Base-by-base conservation (phyloP, 108 stramenopile genomes). In the Thalassiosira profunda region DNA sequence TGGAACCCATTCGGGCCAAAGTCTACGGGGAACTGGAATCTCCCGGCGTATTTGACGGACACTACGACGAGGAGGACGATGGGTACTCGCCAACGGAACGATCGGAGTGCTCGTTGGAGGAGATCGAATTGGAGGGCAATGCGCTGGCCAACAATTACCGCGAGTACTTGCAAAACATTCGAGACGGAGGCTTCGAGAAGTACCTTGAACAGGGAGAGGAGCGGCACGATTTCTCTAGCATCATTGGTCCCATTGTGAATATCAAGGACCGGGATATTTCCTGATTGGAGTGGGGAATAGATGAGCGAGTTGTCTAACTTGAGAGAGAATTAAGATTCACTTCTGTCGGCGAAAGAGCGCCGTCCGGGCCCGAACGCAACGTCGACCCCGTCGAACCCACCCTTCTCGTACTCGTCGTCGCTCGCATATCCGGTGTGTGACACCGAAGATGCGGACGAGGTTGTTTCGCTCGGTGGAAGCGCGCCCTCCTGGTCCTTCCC, bases 371-470 rank as follows among this genome's bases (percentile, higher is more conserved):
- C 65, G 51, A 67, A 76, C 30, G 75, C 67, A 57, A 54, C 57
- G n/a, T 76, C 75, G 4, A 76, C 62, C 3, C 75, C 67, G 42
- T 76, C 75, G 48, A 76, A 76, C 29, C 75, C 75, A 58, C 66
- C 74, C 46, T 61, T 45, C 18, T 76, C 75, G 30, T 68, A 61
- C 38, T 76, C 75, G 49, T 76, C 67, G 58, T 68, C 75, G 37
- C 48, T 37, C 38, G 58, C 33, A 10, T 35, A 25, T 40, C 36
- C 47, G 25, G 47, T 52, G 1, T 51, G 49, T 29, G 65, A 53
- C 11, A 37, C 65, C 3, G 52, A 14, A 1, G 58, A 41, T 1
- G 33, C 35, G 17, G 58, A 58, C n/a, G 33, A 36, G 5, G 58
- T 24, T 6, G 40, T 58, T 56, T 40, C 26, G 10, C 38, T 61